Base-by-base conservation (phyloP, 306 rosid species). In the Amphicarpaea edgeworthii region DNA sequence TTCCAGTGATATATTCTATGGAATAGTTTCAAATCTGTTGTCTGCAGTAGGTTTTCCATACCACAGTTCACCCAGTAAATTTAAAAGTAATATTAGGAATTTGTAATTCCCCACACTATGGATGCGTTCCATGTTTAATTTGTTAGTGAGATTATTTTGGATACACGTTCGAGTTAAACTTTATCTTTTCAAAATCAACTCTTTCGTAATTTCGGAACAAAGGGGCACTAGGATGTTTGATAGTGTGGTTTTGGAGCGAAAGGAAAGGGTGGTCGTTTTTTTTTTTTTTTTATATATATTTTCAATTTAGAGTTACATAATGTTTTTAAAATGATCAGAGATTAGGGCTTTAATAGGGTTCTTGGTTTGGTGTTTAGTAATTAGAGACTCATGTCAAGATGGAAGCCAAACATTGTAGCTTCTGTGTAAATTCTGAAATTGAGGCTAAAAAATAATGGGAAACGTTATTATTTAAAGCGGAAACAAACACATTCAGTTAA, bases 21-120 rank as follows among this genome's bases (percentile, higher is more conserved):
- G 40, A 37, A 40, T 30, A 46, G 2, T 69, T 50, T 67, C 38
- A 41, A 41, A 43, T 41, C 5, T 77, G 69, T 58, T 21, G 19
- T 19, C 14, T 66, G 37, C 17, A 3, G 15, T 46, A 20, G 75
- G 61, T 57, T 77, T 68, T 51, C 57, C 7, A 47, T 34, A 37
- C 12, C 68, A 4, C 30, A 14, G 21, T 34, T 42, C 68, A 38
- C 38, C 0, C 6, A 1, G 68, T 61, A 11, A 5, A n/a, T n/a
- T n/a, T 28, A 3, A 61, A 57, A 40, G 37, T 60, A 20, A 12
- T n/a, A 21, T 5, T 5, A 4, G 49, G 30, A 62, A 4, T 62
- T 63, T n/a, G n/a, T n/a, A 5, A 37, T 17, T 61, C 14, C 7
- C 14, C 68, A n/a, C 10, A 0, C 23, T 1, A 1, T 54, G 66